A percentile compares a stretch with the other conserved stretches of the same genome.
Conservation (phyloP, 306 rosid genomes). For the Quercus robur region DNA sequence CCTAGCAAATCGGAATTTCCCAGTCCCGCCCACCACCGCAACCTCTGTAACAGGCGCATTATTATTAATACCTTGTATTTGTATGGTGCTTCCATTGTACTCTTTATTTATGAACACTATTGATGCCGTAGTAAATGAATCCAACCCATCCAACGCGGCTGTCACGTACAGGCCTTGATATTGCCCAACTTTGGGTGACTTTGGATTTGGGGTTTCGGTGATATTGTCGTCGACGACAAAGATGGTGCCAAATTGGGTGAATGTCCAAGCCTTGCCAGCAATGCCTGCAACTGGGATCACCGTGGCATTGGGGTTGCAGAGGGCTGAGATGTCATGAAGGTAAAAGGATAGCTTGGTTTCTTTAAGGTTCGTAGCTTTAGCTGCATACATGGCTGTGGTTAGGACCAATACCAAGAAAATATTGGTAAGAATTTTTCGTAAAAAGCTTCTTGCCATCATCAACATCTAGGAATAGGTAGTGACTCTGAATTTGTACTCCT, state of each 20-base stretch:
- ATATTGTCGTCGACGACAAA: constrained; percentile 9
- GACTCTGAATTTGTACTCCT: too few species aligned
- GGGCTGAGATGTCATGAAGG: neutral
- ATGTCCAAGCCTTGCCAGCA: constrained; percentile 10
- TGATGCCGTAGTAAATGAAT: neutral
- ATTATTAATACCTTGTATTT: constrained; percentile 11
- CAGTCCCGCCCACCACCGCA: neutral
- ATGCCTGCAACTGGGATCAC: constrained; percentile 15
- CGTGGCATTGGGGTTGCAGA: constrained; percentile 3
- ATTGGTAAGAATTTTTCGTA: neutral
- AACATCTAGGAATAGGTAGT: too few species aligned
- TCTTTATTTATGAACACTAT: constrained; percentile 23
- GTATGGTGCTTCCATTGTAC: constrained; percentile 7
- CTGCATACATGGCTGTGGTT: neutral
- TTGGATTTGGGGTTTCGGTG: neutral
- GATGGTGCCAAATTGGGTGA: constrained; percentile 17
- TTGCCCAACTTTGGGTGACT: neutral
- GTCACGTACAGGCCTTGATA: constrained; percentile 18
- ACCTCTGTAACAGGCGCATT: neutral
- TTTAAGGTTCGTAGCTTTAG: neutral
- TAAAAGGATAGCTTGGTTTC: constrained; percentile 13
- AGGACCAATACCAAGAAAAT: neutral
- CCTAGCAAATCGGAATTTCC: constrained; percentile 9
- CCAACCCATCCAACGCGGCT: constrained; percentile 6
- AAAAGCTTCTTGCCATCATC: neutral